Base-by-base conservation (phyloP, 192 early-diverging fungal species). In the Chytriomyces confervae region DNA sequence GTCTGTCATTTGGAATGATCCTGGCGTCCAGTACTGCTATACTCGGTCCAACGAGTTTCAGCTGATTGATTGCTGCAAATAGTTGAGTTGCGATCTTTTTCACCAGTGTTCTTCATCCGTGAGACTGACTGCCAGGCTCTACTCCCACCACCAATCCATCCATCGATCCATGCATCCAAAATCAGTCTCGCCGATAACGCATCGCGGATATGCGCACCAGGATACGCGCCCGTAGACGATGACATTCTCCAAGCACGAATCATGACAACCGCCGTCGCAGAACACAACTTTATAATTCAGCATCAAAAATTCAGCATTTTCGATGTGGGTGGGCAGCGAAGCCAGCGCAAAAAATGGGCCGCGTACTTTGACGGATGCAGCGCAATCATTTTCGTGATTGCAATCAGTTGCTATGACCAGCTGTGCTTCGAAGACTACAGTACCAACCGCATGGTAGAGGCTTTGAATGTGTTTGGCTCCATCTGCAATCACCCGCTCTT, bases 171-270 rank as follows among this genome's bases (percentile, higher is more conserved):
- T 72, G 10, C 44, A 23, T 50, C 9, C 47, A 61, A 60, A 36
- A 66, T 69, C 51, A 72, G 70, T 60, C 60, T 72, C 60, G n/a
- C 60, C 18, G 53, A 20, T 20, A 51, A 72, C 44, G 20, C 60
- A 20, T 20, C 3, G 20, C 70, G 70, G 16, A 60, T 72, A 60
- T 72, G 50, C 44, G 29, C 8, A 6, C 51, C 69, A 46, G 80
- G 84, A 23, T 93, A 91, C 77, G 50, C 77, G 13, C 92, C 92
- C 6, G 86, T 85, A 49, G 88, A 91, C 64, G 81, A 88, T 43
- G 92, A 93, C 78, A 93, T 93, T 47, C 80, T 93, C 36, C 81
- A 85, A 61, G 85, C 90, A 16, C 84, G 92, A 75, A 85, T 92
- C 43, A 84, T 89, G 79, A 93, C 92, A 27, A 77, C 91, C 20